phyloP scores from a whole-genome alignment of 2,329 filamentous ascomycete species.

The Tympanopsis confertula region DNA sequence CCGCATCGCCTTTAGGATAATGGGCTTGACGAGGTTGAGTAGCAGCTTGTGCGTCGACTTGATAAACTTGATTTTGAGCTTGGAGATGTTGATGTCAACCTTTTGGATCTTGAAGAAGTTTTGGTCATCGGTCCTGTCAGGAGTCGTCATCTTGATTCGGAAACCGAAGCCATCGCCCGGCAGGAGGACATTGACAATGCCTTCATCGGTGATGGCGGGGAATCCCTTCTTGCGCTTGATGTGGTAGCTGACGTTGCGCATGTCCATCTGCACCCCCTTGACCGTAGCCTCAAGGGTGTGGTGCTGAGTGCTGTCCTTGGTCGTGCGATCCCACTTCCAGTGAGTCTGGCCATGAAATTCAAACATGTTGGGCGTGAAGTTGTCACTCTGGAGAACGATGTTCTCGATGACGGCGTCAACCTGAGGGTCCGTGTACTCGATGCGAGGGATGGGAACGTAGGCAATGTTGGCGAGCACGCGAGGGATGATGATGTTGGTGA shows the following conservation, averaged over 20 bases:
- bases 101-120: conserved; percentile 94
- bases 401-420: conserved; percentile 89
- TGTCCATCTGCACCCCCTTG: conserved; percentile 83
- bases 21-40: conserved; percentile 74
- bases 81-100: conserved; percentile 69
- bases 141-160: conserved; percentile 77
- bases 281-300: conserved; percentile 70
- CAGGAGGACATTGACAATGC: conserved; percentile 78
- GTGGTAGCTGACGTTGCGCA: conserved; percentile 85
- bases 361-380: conserved; percentile 84
- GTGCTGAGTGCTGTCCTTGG: conserved; percentile 66
- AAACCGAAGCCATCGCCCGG: conserved; percentile 82
- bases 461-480: conserved; percentile 70
- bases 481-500: conserved; percentile 78
- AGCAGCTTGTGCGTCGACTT: conserved; percentile 91
- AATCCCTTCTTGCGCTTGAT: conserved; percentile 92
- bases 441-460: conserved; percentile 86
- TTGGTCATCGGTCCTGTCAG: conserved; percentile 62
- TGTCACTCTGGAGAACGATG: conserved; percentile 87
- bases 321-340: conserved; percentile 89
- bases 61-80: conserved; percentile 80
- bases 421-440: conserved; percentile 77
- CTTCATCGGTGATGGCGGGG: conserved; percentile 74
- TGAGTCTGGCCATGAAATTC: conserved; percentile 88
- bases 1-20: conserved; percentile 73